A percentile compares a stretch with the other conserved stretches of the same genome.
phyloP scores from a whole-genome alignment of 139 green algal genomes.

The Tetraselmis striata region DNA sequence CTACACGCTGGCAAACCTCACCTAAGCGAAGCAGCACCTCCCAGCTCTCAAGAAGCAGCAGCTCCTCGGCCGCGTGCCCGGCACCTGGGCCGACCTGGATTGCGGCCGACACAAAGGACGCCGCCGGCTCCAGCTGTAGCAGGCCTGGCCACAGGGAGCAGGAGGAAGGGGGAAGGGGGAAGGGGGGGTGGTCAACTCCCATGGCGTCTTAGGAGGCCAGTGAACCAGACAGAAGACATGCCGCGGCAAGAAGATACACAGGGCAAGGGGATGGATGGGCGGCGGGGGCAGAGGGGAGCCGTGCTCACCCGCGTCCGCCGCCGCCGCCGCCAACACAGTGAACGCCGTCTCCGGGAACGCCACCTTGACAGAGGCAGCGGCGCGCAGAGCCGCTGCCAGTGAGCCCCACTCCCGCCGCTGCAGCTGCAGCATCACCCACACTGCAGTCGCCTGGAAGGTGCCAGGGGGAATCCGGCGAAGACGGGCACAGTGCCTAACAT shows the following conservation, averaged over 20 bases:
- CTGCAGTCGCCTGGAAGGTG: neutral
- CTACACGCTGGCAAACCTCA: too few relatives aligned
- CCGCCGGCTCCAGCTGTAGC: neutral
- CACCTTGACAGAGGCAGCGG: neutral
- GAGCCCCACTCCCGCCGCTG: neutral
- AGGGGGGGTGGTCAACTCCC: too few relatives aligned
- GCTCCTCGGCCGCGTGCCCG: neutral
- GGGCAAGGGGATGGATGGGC: too few relatives aligned
- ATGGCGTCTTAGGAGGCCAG: too few relatives aligned
- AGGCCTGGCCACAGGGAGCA: too few relatives aligned
- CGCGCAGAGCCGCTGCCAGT: neutral
- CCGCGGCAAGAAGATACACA: too few relatives aligned
- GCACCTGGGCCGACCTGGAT: neutral
- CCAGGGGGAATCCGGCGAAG: too few relatives aligned
- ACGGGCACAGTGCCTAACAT: too few relatives aligned
- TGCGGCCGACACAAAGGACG: neutral
- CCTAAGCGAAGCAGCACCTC: neutral
- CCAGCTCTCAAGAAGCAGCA: neutral
- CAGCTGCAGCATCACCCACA: neutral
- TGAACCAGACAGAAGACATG: too few relatives aligned
- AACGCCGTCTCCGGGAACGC: neutral
- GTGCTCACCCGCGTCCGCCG: neutral
- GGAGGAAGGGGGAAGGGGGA: too few relatives aligned
- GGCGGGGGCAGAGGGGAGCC: neutral
- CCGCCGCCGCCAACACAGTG: neutral